These are phyloP conservation scores for Acanthamoeba royreba DNA, from an alignment of 208 protist genomes.

Conservation along the genomic window DNA sequence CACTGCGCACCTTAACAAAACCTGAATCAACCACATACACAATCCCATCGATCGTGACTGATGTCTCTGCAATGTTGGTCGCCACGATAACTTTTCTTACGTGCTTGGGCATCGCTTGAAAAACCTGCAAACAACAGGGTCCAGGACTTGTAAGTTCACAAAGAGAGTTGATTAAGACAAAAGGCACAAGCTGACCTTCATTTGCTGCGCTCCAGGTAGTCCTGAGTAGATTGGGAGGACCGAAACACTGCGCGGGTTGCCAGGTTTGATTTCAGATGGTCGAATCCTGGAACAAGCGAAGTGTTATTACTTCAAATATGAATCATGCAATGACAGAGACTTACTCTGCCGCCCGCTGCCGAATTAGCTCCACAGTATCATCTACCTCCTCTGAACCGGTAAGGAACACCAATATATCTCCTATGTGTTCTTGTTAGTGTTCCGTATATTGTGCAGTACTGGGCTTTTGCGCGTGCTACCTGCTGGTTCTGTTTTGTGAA, in stretches of 20 bases:
- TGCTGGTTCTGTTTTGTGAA: constrained; percentile 54
- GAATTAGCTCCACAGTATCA: background rate
- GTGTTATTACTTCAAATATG: background rate
- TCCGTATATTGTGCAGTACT: too few species aligned
- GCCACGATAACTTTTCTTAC: constrained; percentile 80
- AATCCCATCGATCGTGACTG: constrained; percentile 83
- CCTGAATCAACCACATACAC: constrained; percentile 87
- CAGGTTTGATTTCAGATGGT: background rate
- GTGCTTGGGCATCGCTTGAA: constrained; percentile 39
- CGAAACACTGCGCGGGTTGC: background rate
- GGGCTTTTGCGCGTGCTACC: too few species aligned
- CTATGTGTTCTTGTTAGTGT: background rate
- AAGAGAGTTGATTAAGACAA: background rate
- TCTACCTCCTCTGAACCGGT: constrained; percentile 86
- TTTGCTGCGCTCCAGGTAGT: constrained; percentile 60
- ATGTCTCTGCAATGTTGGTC: constrained; percentile 88
- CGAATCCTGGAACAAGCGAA: background rate
- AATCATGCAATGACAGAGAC: background rate
- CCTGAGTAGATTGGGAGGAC: constrained; percentile 70
- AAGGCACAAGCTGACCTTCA: background rate
- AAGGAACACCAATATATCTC: constrained; percentile 81
- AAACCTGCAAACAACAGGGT: constrained; percentile 34
- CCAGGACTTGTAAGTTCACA: background rate
- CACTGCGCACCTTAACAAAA: constrained; percentile 77
- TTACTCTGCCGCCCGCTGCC: background rate